Conservation (phyloP, 1,284 basidiomycete species). For the Cutaneotrichosporon daszewskae region DNA sequence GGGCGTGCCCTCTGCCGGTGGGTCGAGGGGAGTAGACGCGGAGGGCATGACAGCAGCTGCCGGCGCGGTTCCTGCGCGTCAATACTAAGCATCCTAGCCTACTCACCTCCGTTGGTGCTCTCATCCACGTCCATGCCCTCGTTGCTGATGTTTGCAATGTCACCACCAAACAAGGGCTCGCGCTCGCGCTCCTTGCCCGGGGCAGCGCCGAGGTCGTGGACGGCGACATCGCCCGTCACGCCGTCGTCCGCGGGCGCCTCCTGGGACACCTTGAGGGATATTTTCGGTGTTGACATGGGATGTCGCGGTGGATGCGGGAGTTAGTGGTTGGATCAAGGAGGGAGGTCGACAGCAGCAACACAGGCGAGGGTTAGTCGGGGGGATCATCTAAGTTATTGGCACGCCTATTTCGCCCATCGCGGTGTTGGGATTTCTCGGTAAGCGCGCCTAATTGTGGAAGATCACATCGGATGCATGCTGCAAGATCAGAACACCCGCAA, state of each 20-base stretch:
- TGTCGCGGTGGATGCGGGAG: conserved; percentile 2
- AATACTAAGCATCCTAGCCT: background rate
- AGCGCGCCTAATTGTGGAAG: too few relatives aligned
- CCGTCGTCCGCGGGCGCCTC: conserved; percentile 17
- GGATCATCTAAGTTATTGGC: too few relatives aligned
- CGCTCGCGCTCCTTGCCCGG: conserved; percentile 48
- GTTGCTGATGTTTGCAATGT: conserved; percentile 43
- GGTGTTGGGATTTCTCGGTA: too few relatives aligned
- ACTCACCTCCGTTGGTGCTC: conserved; percentile 25
- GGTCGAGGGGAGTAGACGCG: conserved; percentile 6
- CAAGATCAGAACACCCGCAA: background rate
- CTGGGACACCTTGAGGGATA: conserved; percentile 35
- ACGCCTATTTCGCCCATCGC: too few relatives aligned
- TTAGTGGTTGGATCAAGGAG: conserved; percentile 5
- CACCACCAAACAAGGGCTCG: conserved; percentile 45
- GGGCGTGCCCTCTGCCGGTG: conserved; percentile 17
- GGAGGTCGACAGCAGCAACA: too few relatives aligned
- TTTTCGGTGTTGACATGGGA: conserved; percentile 43
- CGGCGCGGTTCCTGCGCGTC: background rate
- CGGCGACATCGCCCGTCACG: conserved; percentile 35
- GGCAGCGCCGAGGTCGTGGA: conserved; percentile 40
- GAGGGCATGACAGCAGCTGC: background rate
- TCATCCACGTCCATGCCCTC: conserved; percentile 27
- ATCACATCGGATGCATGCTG: background rate
- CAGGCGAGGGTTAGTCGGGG: too few relatives aligned